phyloP scores from a whole-genome alignment of 768 basidiomycete species.

The Hemileccinum rubropunctum region DNA sequence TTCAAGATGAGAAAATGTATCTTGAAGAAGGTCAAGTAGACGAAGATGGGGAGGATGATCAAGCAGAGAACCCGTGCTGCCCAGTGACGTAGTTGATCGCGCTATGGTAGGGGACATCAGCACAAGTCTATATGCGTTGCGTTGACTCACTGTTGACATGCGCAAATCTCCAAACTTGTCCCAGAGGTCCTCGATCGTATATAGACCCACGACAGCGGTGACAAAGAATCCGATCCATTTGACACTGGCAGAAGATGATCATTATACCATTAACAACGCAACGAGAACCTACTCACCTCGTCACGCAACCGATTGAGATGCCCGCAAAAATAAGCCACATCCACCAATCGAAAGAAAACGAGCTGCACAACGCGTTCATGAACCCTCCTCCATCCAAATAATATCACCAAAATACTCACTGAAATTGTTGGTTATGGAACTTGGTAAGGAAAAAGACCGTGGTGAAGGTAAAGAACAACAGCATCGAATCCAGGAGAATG shows the following conservation, averaged over 20 bases:
- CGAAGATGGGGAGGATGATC: constrained; percentile 85
- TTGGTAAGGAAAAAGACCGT: constrained; percentile 93
- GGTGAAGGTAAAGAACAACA: constrained; percentile 98
- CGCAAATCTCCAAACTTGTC: constrained; percentile 95
- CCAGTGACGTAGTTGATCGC: constrained; percentile 90
- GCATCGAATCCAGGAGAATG: constrained; percentile 96
- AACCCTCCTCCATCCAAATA: neutral
- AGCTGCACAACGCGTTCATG: constrained; percentile 40
- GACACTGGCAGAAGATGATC: constrained; percentile 49
- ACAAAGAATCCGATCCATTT: constrained; percentile 97
- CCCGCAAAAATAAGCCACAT: constrained; percentile 91
- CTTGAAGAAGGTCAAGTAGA: constrained; percentile 95
- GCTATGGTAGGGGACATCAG: constrained; percentile 41
- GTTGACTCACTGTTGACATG: constrained; percentile 77
- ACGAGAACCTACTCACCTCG: constrained; percentile 51
- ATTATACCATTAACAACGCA: neutral
- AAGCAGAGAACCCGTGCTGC: constrained; percentile 79
- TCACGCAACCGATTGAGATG: constrained; percentile 93
- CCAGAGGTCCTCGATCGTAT: constrained; percentile 98
- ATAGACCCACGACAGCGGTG: constrained; percentile 90
- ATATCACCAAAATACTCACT: constrained; percentile 49
- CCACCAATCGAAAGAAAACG: constrained; percentile 98
- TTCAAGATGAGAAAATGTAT: constrained; percentile 93
- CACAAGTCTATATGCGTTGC: neutral
- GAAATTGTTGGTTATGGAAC: constrained; percentile 95